Evolutionary conservation across 2,329 filamentous ascomycete genomes (phyloP), one percentile per base, ranked within the genome.

Genomic region (Aspergillus pseudotamarii): DNA sequence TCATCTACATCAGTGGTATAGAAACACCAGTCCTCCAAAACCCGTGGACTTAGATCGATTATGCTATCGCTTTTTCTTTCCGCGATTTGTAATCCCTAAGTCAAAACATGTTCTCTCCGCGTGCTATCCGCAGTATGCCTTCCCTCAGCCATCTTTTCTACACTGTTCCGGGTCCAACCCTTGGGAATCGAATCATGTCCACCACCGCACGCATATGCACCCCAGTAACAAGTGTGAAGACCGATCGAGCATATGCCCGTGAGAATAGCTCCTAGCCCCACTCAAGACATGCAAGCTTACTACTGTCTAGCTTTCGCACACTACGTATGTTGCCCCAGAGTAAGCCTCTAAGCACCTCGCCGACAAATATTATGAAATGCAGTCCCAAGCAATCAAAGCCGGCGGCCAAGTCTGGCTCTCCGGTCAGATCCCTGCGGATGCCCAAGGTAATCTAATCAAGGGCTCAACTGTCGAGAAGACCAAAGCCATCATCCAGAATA

Each of bases 391-490:
- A 69, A 87, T 90, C 73, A 81, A 84, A 70, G 86, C 87, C 58
- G 84, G 84, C 61, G 83, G 84, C 60, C 80, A 87, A 62, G 83
- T 90, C 74, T 91, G 85, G 77, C 84, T 88, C 69, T 89, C 87
- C 0, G 89, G 88, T 57, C 86, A 91, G 79, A 92, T 94, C 73
- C 91, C 91, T 54, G 85, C 86, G 68, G 86, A 88, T 71, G 79
- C 82, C 14, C 74, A 76, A 6, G 84, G 84, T 64, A 81, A 85
- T 63, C 77, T 89, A 58, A 81, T 89, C 61, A 80, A 84, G 48
- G 59, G 64, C 2, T 65, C 61, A 8, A 54, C 59, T 6, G 38
- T 57, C 11, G 59, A 64, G 12, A 48, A 88, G 86, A 59, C 84
- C 0, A 10, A 56, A 14, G 43, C 81, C 69, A 84, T 90, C 65